Conservation (phyloP, 768 basidiomycete species). For the Serendipita vermifera region DNA sequence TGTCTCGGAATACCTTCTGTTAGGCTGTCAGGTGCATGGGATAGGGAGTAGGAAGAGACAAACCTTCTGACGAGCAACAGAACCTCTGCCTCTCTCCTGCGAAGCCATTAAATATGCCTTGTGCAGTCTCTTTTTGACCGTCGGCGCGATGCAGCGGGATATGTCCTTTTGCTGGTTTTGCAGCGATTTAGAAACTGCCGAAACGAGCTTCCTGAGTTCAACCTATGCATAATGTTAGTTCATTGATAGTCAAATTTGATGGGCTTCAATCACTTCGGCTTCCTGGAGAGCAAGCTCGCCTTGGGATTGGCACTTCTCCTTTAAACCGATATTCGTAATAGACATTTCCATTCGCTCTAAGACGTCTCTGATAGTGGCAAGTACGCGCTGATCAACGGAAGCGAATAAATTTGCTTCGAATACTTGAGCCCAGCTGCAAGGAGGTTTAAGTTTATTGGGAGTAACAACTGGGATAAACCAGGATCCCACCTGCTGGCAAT, state of each 20-base stretch:
- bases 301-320: conserved; percentile 39
- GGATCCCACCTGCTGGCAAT: too few relatives aligned
- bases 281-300: conserved; percentile 41
- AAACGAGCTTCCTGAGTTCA: conserved; percentile 36
- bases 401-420: conserved; percentile 47
- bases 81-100: conserved; percentile 41
- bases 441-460: neutral
- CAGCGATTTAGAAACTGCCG: conserved; percentile 37
- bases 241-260: too few relatives aligned
- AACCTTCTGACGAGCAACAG: conserved; percentile 50
- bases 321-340: conserved; percentile 38
- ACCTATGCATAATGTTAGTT: conserved; percentile 14
- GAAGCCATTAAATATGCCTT: conserved; percentile 43
- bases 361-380: conserved; percentile 30
- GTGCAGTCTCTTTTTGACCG: conserved; percentile 37
- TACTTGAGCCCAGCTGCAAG: conserved; percentile 39
- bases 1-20: conserved; percentile 38
- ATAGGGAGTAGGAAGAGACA: neutral
- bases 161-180: conserved; percentile 45
- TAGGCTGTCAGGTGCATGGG: neutral
- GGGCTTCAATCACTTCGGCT: conserved; percentile 23
- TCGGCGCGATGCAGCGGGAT: conserved; percentile 43
- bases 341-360: conserved; percentile 40
- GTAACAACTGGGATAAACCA: conserved; percentile 13
- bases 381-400: conserved; percentile 31